Evolutionary conservation across 305 asterid genomes (phyloP).

Genomic region (Plantago coronopus): DNA sequence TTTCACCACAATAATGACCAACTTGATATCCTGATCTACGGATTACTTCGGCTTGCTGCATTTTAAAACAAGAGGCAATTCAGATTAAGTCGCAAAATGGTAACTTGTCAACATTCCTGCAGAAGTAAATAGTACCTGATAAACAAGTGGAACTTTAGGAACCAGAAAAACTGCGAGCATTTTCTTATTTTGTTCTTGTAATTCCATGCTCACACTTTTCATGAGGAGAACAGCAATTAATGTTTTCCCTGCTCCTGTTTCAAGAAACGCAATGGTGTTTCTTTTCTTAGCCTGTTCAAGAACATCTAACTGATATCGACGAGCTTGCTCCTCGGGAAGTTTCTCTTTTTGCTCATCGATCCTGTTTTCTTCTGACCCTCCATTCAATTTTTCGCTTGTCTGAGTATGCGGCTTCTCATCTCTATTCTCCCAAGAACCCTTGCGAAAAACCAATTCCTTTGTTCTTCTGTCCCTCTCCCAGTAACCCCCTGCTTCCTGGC

Average conservation of each 20-base stretch:
- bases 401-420: conserved; percentile 47
- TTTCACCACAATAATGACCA: conserved; percentile 99
- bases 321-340: conserved; percentile 80
- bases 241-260: conserved; percentile 98
- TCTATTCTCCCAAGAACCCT: conserved; percentile 78
- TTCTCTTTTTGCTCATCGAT: conserved; percentile 49
- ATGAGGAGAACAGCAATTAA: conserved; percentile 94
- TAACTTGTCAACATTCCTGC: conserved; percentile 10
- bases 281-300: conserved; percentile 91
- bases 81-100: conserved; percentile 18
- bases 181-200: conserved; percentile 67
- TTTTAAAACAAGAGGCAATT: conserved; percentile 10
- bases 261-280: conserved; percentile 94
- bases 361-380: conserved; percentile 43
- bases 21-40: conserved; percentile 89
- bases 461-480: conserved; percentile 93
- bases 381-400: conserved; percentile 33
- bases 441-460: conserved; percentile 68
- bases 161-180: conserved; percentile 93
- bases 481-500: conserved; percentile 68
- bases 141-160: conserved; percentile 98
- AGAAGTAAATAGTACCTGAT: conserved; percentile 59
- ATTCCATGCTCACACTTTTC: conserved; percentile 62
- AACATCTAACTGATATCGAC: conserved; percentile 95
- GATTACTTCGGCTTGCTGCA: conserved; percentile 99